Conservation (phyloP, 305 asterid genomes). For the Nicotiana rustica region DNA sequence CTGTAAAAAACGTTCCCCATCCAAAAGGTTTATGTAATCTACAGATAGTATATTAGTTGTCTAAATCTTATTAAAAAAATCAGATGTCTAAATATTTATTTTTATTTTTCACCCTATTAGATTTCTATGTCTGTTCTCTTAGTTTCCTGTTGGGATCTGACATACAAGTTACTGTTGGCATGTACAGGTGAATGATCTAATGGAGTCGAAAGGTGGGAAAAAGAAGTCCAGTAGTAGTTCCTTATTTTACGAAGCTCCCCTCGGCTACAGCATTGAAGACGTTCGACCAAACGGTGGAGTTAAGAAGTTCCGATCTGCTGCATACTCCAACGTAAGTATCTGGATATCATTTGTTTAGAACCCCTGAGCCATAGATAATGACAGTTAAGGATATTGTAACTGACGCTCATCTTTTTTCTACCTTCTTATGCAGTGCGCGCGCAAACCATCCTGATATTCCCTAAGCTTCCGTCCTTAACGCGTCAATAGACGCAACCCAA, state of each 20-base stretch:
- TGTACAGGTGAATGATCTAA: conserved; percentile 75
- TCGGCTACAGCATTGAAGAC: conserved; percentile 92
- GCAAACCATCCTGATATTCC: conserved; percentile 94
- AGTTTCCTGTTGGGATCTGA: not conserved
- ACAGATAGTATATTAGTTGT: not conserved
- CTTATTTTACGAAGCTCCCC: conserved; percentile 81
- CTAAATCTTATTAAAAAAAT: not conserved
- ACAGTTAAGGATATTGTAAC: not conserved
- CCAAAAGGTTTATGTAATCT: not conserved
- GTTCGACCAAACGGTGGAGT: conserved; percentile 96
- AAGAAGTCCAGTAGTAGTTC: conserved; percentile 85
- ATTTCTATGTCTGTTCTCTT: not conserved
- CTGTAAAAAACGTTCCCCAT: not conserved
- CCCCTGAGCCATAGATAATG: conserved; percentile 13
- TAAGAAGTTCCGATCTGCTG: conserved; percentile 97
- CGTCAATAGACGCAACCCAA: conserved; percentile 63
- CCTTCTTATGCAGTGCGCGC: conserved; percentile 81
- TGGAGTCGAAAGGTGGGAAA: conserved; percentile 95
- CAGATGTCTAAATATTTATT: not conserved
- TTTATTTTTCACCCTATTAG: not conserved
- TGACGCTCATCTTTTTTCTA: conserved; percentile 25
- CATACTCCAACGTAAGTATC: conserved; percentile 86
- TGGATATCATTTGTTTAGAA: not conserved
- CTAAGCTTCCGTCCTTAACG: conserved; percentile 31
- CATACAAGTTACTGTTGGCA: conserved; percentile 39